Base-by-base conservation (phyloP, 768 basidiomycete genomes). In the Tylopilus felleus region DNA sequence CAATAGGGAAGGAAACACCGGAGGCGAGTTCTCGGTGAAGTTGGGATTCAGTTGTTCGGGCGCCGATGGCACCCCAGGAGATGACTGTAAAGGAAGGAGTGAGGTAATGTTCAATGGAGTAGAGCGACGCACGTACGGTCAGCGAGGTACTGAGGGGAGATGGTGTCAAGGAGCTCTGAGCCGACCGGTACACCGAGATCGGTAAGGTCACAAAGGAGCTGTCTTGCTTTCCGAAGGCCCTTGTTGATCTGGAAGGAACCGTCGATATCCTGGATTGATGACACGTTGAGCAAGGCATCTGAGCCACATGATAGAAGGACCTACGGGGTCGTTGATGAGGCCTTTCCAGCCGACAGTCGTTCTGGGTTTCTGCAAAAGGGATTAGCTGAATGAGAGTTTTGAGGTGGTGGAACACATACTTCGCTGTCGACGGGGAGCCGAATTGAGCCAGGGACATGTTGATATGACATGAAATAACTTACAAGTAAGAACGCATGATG, bases 301-400 rank as follows among this genome's bases (percentile, higher is more conserved):
- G 28, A 28, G 12, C 6, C 1, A 4, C 5, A 10, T 19, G 4
- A n/a, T 1, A 42, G 1, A n/a, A 23, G 13, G 16, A 51, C 68
- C 27, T 53, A 70, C 69, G 2, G 95, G 95, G 73, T 98, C 96
- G 70, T 93, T 93, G 68, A 89, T 90, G 64, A 91, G 79, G 36
- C 96, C 97, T 75, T 99, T 98, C 91, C 91, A 98, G 62, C 95
- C 95, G 45, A 98, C 94, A 2, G 94, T 98, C 27, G 96, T 98
- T 53, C 96, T 82, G 0, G 94, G 97, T 85, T 98, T 96, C 83
- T 96, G 69, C 17, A 47, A 25, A 46, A 17, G 21, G 16, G 23
- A 35, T 71, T 7, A 70, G 59, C 17, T 0, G 19, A 53, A 17
- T 19, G 17, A 39, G 13, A 4, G 6, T 14, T 17, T 16, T 45